phyloP scores from a whole-genome alignment of 148 eudicot genomes.

The Chenopodium quinoa region DNA sequence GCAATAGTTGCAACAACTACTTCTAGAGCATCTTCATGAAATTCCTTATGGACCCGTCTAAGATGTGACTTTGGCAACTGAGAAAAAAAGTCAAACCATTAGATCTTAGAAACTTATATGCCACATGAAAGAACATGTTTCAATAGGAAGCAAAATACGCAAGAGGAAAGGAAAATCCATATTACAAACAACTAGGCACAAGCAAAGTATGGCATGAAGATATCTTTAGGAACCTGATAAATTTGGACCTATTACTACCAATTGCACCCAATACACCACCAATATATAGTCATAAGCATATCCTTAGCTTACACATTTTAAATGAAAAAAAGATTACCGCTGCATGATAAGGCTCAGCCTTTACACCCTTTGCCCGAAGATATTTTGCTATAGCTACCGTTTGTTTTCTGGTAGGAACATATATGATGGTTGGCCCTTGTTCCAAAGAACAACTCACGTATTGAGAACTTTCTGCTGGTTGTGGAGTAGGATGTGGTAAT shows the following conservation, averaged over 20 bases:
- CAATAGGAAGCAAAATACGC: not conserved
- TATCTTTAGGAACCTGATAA: not conserved
- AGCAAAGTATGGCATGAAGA: not conserved
- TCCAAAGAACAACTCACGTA: slow-evolving; percentile 33
- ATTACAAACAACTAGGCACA: not conserved
- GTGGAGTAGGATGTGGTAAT: slow-evolving; percentile 21
- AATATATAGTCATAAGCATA: not conserved
- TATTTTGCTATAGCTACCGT: slow-evolving; percentile 60
- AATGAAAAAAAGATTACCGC: slow-evolving; percentile 36
- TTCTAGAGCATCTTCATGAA: slow-evolving; percentile 67
- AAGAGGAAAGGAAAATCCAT: not conserved
- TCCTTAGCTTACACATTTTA: not conserved
- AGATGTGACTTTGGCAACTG: slow-evolving; percentile 85
- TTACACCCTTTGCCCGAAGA: slow-evolving; percentile 62
- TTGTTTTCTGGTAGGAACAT: slow-evolving; percentile 80
- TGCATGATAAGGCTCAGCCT: slow-evolving; percentile 89
- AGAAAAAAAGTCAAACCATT: not conserved
- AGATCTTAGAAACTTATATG: slow-evolving; percentile 1
- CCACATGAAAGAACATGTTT: slow-evolving; percentile 11
- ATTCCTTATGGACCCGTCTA: slow-evolving; percentile 79
- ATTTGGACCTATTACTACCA: not conserved
- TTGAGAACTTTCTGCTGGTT: slow-evolving; percentile 29
- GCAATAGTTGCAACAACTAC: slow-evolving; percentile 93
- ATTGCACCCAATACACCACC: slow-evolving; percentile 1
- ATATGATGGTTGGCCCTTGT: slow-evolving; percentile 74